Percentiles rank a stretch among this genome's conserved stretches.
These are phyloP conservation scores for Diutina catenulata DNA, from an alignment of 1,139 yeast species.

Conservation along the genomic window DNA sequence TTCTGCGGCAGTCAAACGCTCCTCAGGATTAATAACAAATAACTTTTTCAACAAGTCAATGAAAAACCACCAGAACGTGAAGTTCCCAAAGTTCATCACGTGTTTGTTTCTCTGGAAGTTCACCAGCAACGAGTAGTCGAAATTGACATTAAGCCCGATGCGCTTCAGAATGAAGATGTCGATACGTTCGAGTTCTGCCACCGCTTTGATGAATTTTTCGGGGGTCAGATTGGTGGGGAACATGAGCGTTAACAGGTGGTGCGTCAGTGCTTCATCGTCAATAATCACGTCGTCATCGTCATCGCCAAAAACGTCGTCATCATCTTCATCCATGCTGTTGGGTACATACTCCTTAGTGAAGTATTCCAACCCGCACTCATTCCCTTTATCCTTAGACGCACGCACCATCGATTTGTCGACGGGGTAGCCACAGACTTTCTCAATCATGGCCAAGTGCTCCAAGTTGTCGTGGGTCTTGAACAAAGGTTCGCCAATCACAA, in stretches of 20 bases:
- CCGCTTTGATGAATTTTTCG: constrained; percentile 38
- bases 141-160: constrained; percentile 30
- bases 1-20: constrained; percentile 53
- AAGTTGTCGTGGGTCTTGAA: constrained; percentile 91
- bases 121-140: constrained; percentile 26
- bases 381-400: constrained; percentile 22
- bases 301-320: constrained; percentile 10
- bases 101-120: constrained; percentile 32
- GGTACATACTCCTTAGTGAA: constrained; percentile 20
- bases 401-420: constrained; percentile 29
- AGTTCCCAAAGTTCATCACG: constrained; percentile 36
- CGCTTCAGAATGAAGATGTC: constrained; percentile 33
- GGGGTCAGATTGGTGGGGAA: constrained; percentile 30
- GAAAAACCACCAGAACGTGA: constrained; percentile 68
- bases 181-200: constrained; percentile 38
- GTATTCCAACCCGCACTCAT: constrained; percentile 32
- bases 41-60: constrained; percentile 52
- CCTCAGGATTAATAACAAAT: constrained; percentile 52
- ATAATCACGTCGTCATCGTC: constrained; percentile 18
- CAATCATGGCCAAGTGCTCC: constrained; percentile 94
- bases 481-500: constrained; percentile 90
- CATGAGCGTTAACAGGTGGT: constrained; percentile 17
- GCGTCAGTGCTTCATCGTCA: constrained; percentile 19
- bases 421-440: constrained; percentile 46
- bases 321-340: constrained; percentile 11